These are phyloP conservation scores for Hypoxylon intermedium DNA, from an alignment of 495 filamentous ascomycete species.

Conservation along the genomic window DNA sequence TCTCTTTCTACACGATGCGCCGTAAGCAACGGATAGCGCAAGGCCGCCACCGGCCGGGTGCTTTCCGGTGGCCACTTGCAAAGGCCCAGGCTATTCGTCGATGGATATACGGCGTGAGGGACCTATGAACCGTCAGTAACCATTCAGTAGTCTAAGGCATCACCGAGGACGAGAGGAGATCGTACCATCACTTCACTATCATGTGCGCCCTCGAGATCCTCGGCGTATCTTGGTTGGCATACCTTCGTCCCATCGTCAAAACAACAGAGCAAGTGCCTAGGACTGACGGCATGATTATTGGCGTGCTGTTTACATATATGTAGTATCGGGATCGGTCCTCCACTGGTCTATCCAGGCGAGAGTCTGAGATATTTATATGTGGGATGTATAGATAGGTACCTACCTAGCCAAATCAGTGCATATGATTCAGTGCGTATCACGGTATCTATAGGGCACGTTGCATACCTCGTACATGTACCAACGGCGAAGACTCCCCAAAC, in stretches of 20 bases:
- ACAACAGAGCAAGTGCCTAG: background rate
- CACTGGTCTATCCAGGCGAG: background rate
- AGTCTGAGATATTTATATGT: background rate
- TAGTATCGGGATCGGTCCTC: background rate
- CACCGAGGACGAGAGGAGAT: constrained; percentile 1
- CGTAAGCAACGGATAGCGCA: constrained; percentile 24
- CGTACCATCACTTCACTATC: background rate
- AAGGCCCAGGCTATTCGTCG: background rate
- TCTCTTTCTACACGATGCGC: constrained; percentile 25
- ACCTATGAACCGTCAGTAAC: constrained; percentile 19
- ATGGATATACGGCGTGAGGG: background rate
- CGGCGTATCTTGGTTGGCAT: background rate
- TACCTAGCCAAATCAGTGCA: background rate
- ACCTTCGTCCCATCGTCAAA: background rate
- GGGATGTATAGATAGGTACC: too few species aligned
- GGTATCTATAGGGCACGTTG: background rate
- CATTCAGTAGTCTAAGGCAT: background rate
- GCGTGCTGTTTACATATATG: background rate
- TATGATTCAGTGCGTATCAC: background rate
- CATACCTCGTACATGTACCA: too few species aligned
- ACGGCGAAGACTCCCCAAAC: too few species aligned
- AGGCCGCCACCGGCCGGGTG: constrained; percentile 13
- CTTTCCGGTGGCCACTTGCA: constrained; percentile 25
- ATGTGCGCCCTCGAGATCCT: background rate
- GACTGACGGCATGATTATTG: background rate